phyloP scores from a whole-genome alignment of 169 alveolate genomes.

The Plasmodium yoelii region DNA sequence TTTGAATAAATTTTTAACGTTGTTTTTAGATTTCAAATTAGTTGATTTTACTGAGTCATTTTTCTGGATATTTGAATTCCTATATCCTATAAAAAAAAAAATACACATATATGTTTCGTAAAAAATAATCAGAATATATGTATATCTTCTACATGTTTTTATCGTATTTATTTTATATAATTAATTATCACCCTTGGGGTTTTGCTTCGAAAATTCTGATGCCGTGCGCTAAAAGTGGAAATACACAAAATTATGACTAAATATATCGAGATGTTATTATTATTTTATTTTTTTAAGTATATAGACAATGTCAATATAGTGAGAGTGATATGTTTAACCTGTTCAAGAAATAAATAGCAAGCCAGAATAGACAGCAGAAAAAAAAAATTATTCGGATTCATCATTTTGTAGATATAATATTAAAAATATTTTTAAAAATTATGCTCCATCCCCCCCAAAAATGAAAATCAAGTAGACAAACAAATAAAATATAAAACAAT shows the following conservation, averaged over 20 bases:
- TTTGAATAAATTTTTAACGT: slow-evolving; percentile 15
- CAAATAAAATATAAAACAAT: slow-evolving; percentile 15
- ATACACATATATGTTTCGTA: not conserved
- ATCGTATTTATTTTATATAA: not conserved
- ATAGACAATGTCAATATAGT: too few species aligned
- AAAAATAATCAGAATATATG: not conserved
- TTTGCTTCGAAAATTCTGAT: not conserved
- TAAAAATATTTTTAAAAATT: slow-evolving; percentile 31
- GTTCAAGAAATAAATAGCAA: slow-evolving; percentile 22
- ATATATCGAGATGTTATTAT: not conserved
- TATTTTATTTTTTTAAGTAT: too few species aligned
- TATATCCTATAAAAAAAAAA: slow-evolving; percentile 23
- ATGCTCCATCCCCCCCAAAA: not conserved
- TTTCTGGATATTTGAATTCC: not conserved
- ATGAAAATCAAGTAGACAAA: not conserved
- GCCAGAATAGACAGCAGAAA: slow-evolving; percentile 30
- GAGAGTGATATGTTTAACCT: not conserved
- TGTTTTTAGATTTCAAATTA: slow-evolving; percentile 20
- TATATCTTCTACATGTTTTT: not conserved
- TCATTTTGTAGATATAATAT: slow-evolving; percentile 50
- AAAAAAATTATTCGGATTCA: slow-evolving; percentile 31
- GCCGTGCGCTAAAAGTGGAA: slow-evolving; percentile 1
- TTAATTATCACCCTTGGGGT: not conserved
- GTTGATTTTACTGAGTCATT: slow-evolving; percentile 12
- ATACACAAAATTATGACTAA: not conserved